Evolutionary conservation across 1,139 yeast genomes (phyloP).

Genomic region (Zygoascus hellenicus): DNA sequence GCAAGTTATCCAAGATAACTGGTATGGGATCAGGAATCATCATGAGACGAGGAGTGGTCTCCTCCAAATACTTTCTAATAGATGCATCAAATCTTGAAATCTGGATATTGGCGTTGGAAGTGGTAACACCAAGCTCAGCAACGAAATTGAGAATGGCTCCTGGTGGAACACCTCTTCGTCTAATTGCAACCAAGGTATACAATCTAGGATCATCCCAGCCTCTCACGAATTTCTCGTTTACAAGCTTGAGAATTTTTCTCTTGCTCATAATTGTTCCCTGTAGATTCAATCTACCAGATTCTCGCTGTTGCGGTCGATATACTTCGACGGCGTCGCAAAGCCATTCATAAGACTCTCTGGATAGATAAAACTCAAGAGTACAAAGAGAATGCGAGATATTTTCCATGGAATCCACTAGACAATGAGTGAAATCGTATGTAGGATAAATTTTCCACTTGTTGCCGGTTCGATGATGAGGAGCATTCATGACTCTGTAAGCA

Average conservation of each 20-base stretch:
- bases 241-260: slow-evolving; percentile 91
- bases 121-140: slow-evolving; percentile 94
- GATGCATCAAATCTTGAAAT: slow-evolving; percentile 84
- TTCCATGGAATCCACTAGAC: slow-evolving; percentile 96
- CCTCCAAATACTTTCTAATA: slow-evolving; percentile 80
- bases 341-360: slow-evolving; percentile 98
- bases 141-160: slow-evolving; percentile 92
- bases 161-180: slow-evolving; percentile 99
- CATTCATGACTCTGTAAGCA: slow-evolving; percentile 92
- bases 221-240: slow-evolving; percentile 71
- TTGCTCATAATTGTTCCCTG: slow-evolving; percentile 93
- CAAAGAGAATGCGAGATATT: slow-evolving; percentile 92
- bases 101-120: slow-evolving; percentile 87
- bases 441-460: slow-evolving; percentile 97
- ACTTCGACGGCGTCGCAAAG: slow-evolving; percentile 92
- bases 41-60: slow-evolving; percentile 92
- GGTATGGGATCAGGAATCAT: slow-evolving; percentile 83
- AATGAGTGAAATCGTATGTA: slow-evolving; percentile 97
- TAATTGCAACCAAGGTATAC: slow-evolving; percentile 88
- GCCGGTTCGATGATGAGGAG: slow-evolving; percentile 95
- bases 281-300: slow-evolving; percentile 91
- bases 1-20: slow-evolving; percentile 75
- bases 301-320: slow-evolving; percentile 97
- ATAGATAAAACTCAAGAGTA: slow-evolving; percentile 87
- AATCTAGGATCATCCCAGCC: slow-evolving; percentile 99